phyloP scores from a whole-genome alignment of 306 rosid species.

The Castanopsis chinensis region DNA sequence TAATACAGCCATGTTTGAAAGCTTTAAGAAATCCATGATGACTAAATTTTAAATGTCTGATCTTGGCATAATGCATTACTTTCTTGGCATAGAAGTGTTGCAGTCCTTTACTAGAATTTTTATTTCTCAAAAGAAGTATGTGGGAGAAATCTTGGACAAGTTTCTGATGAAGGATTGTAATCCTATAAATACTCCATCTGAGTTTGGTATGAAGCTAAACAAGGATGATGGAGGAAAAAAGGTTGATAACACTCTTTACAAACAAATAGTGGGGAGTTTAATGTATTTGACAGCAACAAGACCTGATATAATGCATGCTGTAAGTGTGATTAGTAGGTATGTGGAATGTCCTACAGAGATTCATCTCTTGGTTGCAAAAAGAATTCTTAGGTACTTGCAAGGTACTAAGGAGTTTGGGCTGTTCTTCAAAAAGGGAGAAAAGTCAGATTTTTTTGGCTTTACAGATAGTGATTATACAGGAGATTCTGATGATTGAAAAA shows the following conservation, averaged over 20 bases:
- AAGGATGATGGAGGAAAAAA: too few species aligned
- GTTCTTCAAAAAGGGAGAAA: neutral
- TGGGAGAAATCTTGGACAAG: neutral
- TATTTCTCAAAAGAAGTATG: neutral
- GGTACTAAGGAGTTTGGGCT: neutral
- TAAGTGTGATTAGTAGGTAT: too few species aligned
- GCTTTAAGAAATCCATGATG: too few species aligned
- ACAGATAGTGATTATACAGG: conserved; percentile 1
- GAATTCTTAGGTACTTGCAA: neutral
- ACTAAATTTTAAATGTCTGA: too few species aligned
- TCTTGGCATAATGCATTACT: too few species aligned
- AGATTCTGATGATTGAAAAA: neutral
- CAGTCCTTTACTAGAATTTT: neutral
- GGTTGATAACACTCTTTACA: too few species aligned
- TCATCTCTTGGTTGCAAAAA: neutral
- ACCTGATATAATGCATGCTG: too few species aligned
- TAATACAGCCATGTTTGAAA: neutral
- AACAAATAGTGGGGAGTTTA: too few species aligned
- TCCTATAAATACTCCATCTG: too few species aligned
- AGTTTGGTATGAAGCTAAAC: too few species aligned
- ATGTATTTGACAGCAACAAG: too few species aligned
- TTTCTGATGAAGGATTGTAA: too few species aligned
- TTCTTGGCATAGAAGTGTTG: neutral
- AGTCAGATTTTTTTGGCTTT: neutral
- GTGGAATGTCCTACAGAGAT: neutral